phyloP scores from a whole-genome alignment of 768 basidiomycete genomes.

The Pleurotus citrinopileatus region DNA sequence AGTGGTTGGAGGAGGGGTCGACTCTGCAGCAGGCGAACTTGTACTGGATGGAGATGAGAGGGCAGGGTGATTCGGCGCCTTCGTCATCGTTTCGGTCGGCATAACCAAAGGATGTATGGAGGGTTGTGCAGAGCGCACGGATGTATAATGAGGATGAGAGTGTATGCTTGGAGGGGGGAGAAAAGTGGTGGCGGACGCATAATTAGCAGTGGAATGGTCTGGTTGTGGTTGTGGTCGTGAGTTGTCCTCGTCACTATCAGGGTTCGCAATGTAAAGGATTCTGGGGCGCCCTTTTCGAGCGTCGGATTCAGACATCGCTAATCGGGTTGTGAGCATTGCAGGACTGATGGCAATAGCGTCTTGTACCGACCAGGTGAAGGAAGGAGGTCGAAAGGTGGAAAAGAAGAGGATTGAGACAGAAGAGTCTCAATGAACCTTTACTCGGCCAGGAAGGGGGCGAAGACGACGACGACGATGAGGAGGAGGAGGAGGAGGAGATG shows the following conservation, averaged over 20 bases:
- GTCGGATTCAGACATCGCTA: conserved; percentile 61
- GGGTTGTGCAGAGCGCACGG: conserved; percentile 17
- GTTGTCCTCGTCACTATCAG: neutral
- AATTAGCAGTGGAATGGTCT: conserved; percentile 18
- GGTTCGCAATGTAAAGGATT: conserved; percentile 61
- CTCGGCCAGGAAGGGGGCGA: neutral
- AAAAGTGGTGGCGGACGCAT: conserved; percentile 25
- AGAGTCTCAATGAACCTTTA: neutral
- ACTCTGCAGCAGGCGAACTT: conserved; percentile 57
- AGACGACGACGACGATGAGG: too few species aligned
- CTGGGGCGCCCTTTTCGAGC: conserved; percentile 36
- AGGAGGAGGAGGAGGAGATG: conserved; percentile 6
- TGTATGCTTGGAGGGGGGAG: conserved; percentile 12
- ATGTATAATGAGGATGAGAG: neutral
- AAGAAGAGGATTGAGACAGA: conserved; percentile 8
- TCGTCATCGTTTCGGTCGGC: conserved; percentile 25
- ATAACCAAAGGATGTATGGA: conserved; percentile 29
- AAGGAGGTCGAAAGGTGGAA: neutral
- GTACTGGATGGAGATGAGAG: conserved; percentile 71
- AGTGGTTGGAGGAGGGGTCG: conserved; percentile 71
- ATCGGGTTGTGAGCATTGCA: conserved; percentile 4
- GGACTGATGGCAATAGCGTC: neutral
- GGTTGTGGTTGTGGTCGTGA: neutral
- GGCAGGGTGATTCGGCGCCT: conserved; percentile 42
- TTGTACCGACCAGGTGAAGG: conserved; percentile 2